phyloP scores from a whole-genome alignment of 1,139 yeast species.

The Sugiyamaella neomexicana region DNA sequence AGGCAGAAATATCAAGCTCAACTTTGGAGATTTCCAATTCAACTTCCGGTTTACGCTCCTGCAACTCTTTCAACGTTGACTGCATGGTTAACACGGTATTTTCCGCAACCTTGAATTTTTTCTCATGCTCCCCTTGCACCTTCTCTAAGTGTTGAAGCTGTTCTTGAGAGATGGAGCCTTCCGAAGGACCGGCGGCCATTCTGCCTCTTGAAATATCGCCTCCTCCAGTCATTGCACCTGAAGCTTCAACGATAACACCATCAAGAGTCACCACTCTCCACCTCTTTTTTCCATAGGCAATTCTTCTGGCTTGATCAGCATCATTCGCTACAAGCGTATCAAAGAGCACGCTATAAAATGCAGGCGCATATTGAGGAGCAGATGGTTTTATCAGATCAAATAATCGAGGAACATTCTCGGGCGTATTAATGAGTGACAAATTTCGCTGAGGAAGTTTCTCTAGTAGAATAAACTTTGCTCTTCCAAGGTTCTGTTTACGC shows the following conservation, averaged over 20 bases:
- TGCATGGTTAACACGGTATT: conserved; percentile 61
- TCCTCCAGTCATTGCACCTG: conserved; percentile 98
- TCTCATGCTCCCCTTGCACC: conserved; percentile 57
- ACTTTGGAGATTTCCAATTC: conserved; percentile 62
- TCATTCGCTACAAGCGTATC: conserved; percentile 86
- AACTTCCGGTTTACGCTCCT: conserved; percentile 68
- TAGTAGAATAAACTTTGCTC: conserved; percentile 82
- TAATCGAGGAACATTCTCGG: conserved; percentile 73
- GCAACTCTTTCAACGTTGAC: conserved; percentile 54
- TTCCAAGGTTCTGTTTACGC: conserved; percentile 81
- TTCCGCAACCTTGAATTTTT: conserved; percentile 53
- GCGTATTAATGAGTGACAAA: conserved; percentile 63
- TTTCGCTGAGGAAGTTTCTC: conserved; percentile 69
- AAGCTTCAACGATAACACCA: conserved; percentile 90
- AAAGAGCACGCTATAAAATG: conserved; percentile 81
- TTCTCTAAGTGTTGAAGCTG: conserved; percentile 63
- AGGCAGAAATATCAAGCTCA: conserved; percentile 64
- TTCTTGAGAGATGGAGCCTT: conserved; percentile 49
- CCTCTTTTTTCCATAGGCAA: conserved; percentile 80
- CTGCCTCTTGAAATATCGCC: conserved; percentile 61
- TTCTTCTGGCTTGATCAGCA: conserved; percentile 76
- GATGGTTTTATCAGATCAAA: conserved; percentile 77
- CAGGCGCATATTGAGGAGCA: conserved; percentile 71
- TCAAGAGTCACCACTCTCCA: conserved; percentile 90
- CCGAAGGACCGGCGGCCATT: conserved; percentile 51